phyloP scores from a whole-genome alignment of 495 filamentous ascomycete genomes.

The Hyphodiscus hymeniophilus region DNA sequence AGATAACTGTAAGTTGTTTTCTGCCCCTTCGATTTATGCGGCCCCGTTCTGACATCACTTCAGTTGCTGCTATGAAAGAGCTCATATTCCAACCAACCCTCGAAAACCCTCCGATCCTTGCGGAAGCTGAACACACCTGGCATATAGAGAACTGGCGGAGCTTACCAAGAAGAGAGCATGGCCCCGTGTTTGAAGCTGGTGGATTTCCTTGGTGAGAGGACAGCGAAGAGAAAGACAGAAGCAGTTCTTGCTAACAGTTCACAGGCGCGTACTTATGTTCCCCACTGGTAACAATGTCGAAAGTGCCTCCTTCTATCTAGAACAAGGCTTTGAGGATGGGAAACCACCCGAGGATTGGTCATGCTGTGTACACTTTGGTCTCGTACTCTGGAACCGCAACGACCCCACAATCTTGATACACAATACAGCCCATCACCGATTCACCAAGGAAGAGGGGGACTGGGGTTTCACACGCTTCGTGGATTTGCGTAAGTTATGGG shows the following conservation, averaged over 20 bases:
- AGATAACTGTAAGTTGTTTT: slow-evolving; percentile 56
- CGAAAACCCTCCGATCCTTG: slow-evolving; percentile 62
- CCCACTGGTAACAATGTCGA: slow-evolving; percentile 91
- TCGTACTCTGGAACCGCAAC: slow-evolving; percentile 90
- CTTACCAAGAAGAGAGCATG: slow-evolving; percentile 69
- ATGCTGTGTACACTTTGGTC: slow-evolving; percentile 89
- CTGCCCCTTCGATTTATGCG: slow-evolving; percentile 9
- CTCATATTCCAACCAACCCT: slow-evolving; percentile 52
- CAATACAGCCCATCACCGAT: slow-evolving; percentile 75
- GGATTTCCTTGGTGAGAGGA: slow-evolving; percentile 74
- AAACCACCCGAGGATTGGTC: slow-evolving; percentile 78
- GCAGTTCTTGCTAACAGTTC: slow-evolving; percentile 17
- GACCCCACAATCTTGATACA: slow-evolving; percentile 69
- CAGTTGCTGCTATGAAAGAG: slow-evolving; percentile 80
- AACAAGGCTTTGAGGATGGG: slow-evolving; percentile 73
- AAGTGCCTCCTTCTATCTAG: slow-evolving; percentile 88
- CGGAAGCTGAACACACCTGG: slow-evolving; percentile 77
- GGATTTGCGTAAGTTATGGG: slow-evolving; percentile 77
- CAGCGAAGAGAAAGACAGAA: not conserved
- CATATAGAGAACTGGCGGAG: slow-evolving; percentile 72
- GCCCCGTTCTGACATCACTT: slow-evolving; percentile 9
- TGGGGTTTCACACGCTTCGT: slow-evolving; percentile 97
- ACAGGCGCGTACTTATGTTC: slow-evolving; percentile 91
- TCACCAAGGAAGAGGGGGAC: slow-evolving; percentile 92
- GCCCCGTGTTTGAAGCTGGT: slow-evolving; percentile 79